Evolutionary conservation across 2,329 filamentous ascomycete species (phyloP), one percentile per base, ranked within the genome.

Genomic region (Sphaerulina vaccinii): DNA sequence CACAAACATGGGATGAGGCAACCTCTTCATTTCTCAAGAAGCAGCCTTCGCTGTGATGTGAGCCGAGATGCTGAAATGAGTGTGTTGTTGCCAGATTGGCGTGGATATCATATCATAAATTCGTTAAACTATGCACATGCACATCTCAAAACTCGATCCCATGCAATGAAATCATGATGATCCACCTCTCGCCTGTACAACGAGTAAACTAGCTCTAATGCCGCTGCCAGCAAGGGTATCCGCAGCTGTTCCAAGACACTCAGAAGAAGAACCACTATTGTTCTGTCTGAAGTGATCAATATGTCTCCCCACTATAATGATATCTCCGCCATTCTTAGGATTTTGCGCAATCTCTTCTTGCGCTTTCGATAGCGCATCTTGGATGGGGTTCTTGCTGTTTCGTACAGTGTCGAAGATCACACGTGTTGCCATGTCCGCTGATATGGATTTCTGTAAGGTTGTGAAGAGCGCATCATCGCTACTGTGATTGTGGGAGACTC

Each of bases 261-360:
- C 76, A 5, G 44, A 47, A 32, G 35, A 9, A 44, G 69, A 71
- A 16, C 37, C 27, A 32, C 41, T 37, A 10, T n/a, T n/a, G 9
- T 68, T 64, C 55, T 63, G 71, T 19, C 71, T 65, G 41, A 59
- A 59, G 55, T 79, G 75, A 36, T 54, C 60, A 39, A 60, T 52
- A 44, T 62, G 71, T 29, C 85, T 75, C 0, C 86, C 87, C 10
- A 89, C 71, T 1, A 91, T 75, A 13, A 91, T 74, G 18, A 91
- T 73, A 64, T 90, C 86, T 2, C 87, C 87, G 0, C 83, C 83
- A 60, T 88, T 89, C 63, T 76, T 79, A 0, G 79, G 75, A 15
- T 78, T 77, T 53, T 81, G 79, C 0, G 80, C 81, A 2, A 89
- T 76, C 46, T 85, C 82, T 22, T 75, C 69, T 45, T 77, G 75